These are phyloP conservation scores for Nakataea oryzae DNA, from an alignment of 2,329 filamentous ascomycete species.

Conservation along the genomic window DNA sequence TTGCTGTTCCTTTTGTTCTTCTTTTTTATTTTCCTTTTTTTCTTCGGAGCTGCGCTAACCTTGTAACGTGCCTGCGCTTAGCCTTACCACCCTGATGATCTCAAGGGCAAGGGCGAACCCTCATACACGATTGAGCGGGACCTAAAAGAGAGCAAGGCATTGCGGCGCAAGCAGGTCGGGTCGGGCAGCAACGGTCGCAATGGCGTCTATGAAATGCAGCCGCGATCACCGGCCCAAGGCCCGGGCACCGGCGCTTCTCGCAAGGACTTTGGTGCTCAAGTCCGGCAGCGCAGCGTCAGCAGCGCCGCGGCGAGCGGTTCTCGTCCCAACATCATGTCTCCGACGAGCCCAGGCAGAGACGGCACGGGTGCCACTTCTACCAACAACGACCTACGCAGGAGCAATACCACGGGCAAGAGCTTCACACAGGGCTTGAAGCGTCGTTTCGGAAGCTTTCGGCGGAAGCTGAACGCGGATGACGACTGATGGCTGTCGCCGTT, in stretches of 20 bases:
- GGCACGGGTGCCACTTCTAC: constrained; percentile 12
- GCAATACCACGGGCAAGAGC: constrained; percentile 30
- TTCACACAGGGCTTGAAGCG: constrained; percentile 41
- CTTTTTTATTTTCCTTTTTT: neutral
- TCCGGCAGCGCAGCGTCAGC: constrained; percentile 35
- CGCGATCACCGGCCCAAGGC: constrained; percentile 1
- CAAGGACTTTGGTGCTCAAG: constrained; percentile 14
- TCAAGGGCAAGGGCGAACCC: constrained; percentile 76
- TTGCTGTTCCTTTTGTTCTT: neutral
- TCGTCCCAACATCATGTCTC: neutral
- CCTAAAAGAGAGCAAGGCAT: constrained; percentile 46
- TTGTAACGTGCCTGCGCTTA: constrained; percentile 15
- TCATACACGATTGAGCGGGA: constrained; percentile 61
- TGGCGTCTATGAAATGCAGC: constrained; percentile 36
- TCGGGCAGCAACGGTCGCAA: constrained; percentile 16
- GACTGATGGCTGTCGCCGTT: neutral
- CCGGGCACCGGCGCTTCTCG: neutral
- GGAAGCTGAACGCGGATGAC: constrained; percentile 23
- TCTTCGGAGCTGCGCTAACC: constrained; percentile 2
- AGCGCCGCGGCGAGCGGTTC: constrained; percentile 15
- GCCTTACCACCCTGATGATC: constrained; percentile 64
- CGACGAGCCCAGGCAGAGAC: neutral
- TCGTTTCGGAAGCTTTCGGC: constrained; percentile 41
- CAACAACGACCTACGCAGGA: constrained; percentile 20
- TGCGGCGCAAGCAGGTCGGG: constrained; percentile 16